These are phyloP conservation scores for Clarireedia homoeocarpa DNA, from an alignment of 2,329 filamentous ascomycete genomes.

Conservation along the genomic window DNA sequence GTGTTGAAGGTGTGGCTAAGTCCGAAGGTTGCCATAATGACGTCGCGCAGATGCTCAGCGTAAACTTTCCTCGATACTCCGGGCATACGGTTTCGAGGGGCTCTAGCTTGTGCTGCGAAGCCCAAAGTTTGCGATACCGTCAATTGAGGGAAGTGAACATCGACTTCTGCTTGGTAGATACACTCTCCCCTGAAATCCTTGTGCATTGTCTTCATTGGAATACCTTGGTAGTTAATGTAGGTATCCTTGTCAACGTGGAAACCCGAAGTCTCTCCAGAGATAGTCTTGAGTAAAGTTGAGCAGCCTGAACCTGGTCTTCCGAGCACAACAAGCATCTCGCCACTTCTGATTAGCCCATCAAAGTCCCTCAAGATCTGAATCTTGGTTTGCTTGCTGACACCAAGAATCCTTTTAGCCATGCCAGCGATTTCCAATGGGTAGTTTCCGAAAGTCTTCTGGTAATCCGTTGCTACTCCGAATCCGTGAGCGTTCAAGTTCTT, in stretches of 20 bases:
- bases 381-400: slow-evolving; percentile 42
- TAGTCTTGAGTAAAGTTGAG: slow-evolving; percentile 54
- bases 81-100: slow-evolving; percentile 55
- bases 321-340: slow-evolving; percentile 62
- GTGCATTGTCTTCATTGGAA: slow-evolving; percentile 39
- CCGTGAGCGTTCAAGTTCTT: slow-evolving; percentile 12
- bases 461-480: slow-evolving; percentile 13
- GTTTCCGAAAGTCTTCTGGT: slow-evolving; percentile 56
- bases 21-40: slow-evolving; percentile 61
- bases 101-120: slow-evolving; percentile 63
- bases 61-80: slow-evolving; percentile 53
- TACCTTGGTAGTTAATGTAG: slow-evolving; percentile 55
- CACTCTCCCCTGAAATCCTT: slow-evolving; percentile 57
- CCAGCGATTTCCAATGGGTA: slow-evolving; percentile 45
- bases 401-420: slow-evolving; percentile 42
- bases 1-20: slow-evolving; percentile 66
- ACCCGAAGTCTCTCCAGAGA: slow-evolving; percentile 47
- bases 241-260: slow-evolving; percentile 44
- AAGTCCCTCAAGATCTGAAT: slow-evolving; percentile 53
- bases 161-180: slow-evolving; percentile 69
- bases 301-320: slow-evolving; percentile 60
- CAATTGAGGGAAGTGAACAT: slow-evolving; percentile 70
- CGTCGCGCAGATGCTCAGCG: slow-evolving; percentile 43
- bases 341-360: slow-evolving; percentile 53
- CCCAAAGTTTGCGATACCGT: slow-evolving; percentile 66